A percentile compares a stretch with the other conserved stretches of the same genome.
These are phyloP conservation scores for Aspergillus fructus DNA, from an alignment of 2,329 filamentous ascomycete species.

Conservation along the genomic window DNA sequence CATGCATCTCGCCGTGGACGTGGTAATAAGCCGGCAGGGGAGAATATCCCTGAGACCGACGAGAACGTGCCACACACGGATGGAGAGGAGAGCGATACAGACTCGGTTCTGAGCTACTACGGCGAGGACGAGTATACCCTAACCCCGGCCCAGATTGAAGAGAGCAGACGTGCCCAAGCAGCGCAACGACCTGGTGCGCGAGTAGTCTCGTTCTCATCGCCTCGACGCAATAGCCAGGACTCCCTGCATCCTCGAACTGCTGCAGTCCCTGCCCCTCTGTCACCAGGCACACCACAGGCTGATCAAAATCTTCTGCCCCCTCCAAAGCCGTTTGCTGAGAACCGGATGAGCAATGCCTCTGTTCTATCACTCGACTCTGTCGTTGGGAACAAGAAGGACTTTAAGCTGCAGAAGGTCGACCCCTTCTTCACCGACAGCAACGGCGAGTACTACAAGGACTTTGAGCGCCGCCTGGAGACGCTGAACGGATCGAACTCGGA, in stretches of 20 bases:
- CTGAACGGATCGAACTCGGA: constrained; percentile 60
- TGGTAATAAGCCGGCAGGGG: constrained; percentile 18
- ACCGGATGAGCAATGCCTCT: constrained; percentile 51
- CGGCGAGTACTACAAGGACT: constrained; percentile 60
- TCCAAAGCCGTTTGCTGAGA: constrained; percentile 14
- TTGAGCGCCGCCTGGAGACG: constrained; percentile 56
- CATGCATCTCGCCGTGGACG: constrained; percentile 28
- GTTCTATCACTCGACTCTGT: constrained; percentile 53
- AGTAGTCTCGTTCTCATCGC: no score
- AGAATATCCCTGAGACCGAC: constrained; percentile 15
- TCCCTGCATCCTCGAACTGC: constrained; percentile 17
- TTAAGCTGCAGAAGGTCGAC: constrained; percentile 64
- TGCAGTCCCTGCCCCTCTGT: constrained; percentile 21
- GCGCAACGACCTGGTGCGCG: constrained; percentile 1
- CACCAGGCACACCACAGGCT: constrained; percentile 27
- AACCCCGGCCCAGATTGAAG: constrained; percentile 34
- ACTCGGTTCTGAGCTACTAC: constrained; percentile 35
- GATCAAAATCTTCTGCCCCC: constrained; percentile 30
- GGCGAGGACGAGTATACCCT: constrained; percentile 41
- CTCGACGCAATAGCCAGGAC: constrained; percentile 26
- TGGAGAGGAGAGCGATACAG: constrained; percentile 35
- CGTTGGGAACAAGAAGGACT: constrained; percentile 52
- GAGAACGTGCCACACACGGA: constrained; percentile 14
- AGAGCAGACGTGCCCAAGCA: constrained; percentile 25
- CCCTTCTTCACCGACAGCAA: constrained; percentile 67